Conservation (phyloP, 1,139 yeast species). For the Geotrichum phurueaensis region DNA sequence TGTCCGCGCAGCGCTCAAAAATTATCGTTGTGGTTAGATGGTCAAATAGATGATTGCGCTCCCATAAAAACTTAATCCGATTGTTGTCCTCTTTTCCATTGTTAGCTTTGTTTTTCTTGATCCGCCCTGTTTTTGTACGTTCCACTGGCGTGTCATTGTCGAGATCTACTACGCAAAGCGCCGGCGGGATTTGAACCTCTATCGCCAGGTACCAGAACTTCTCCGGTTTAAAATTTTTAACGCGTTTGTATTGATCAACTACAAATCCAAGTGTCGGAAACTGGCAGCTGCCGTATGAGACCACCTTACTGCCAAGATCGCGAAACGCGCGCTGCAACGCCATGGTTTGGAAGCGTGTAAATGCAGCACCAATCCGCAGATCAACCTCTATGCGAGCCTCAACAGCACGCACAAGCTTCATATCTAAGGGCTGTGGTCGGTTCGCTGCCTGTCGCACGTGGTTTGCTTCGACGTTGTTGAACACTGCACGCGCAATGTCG, state of each 20-base stretch:
- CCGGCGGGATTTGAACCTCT: conserved; percentile 39
- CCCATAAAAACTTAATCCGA: conserved; percentile 54
- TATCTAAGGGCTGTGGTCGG: conserved; percentile 58
- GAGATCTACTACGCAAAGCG: conserved; percentile 25
- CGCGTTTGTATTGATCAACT: conserved; percentile 84
- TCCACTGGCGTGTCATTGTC: conserved; percentile 20
- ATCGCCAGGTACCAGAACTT: conserved; percentile 71
- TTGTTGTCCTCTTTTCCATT: conserved; percentile 22
- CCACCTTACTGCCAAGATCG: conserved; percentile 31
- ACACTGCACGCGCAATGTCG: conserved; percentile 64
- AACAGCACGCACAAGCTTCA: conserved; percentile 75
- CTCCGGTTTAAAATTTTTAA: conserved; percentile 65
- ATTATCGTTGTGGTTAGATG: conserved; percentile 54
- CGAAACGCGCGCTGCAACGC: conserved; percentile 37
- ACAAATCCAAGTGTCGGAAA: conserved; percentile 96
- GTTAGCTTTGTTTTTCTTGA: background rate
- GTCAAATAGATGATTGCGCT: conserved; percentile 65
- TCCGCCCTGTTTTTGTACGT: conserved; percentile 3
- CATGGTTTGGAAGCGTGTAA: conserved; percentile 70
- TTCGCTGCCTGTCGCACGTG: conserved; percentile 75
- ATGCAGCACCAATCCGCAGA: conserved; percentile 80
- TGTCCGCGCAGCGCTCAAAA: conserved; percentile 60
- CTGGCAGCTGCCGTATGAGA: conserved; percentile 92
- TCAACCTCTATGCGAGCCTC: conserved; percentile 82
- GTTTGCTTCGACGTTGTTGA: conserved; percentile 74